A percentile compares a stretch with the other conserved stretches of the same genome.
Conservation (phyloP, 2,329 filamentous ascomycete genomes). For the Plenodomus tracheiphilus region DNA sequence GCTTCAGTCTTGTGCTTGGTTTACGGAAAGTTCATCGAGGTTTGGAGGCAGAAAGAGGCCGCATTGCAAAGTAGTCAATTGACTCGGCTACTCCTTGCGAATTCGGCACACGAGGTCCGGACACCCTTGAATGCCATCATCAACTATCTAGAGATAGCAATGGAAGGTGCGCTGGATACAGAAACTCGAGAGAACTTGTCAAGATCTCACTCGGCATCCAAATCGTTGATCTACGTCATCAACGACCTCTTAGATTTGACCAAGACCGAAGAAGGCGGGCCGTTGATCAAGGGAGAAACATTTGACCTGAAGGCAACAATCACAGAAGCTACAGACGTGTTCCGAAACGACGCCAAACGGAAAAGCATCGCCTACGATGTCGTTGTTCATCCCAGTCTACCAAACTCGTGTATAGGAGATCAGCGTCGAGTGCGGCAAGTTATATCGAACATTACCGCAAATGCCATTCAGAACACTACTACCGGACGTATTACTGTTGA, state of each 20-base stretch:
- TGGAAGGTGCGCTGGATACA: slow-evolving; percentile 76
- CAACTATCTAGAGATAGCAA: slow-evolving; percentile 88
- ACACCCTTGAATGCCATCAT: slow-evolving; percentile 93
- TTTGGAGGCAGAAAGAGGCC: slow-evolving; percentile 89
- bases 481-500: slow-evolving; percentile 72
- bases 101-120: slow-evolving; percentile 88
- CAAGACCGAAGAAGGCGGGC: slow-evolving; percentile 80
- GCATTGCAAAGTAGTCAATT: slow-evolving; percentile 80
- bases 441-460: slow-evolving; percentile 80
- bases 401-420: slow-evolving; percentile 74
- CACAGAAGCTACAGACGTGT: slow-evolving; percentile 75
- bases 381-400: slow-evolving; percentile 68
- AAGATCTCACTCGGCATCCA: slow-evolving; percentile 86
- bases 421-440: slow-evolving; percentile 79
- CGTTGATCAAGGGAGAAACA: slow-evolving; percentile 76
- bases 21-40: slow-evolving; percentile 88
- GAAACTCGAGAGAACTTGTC: slow-evolving; percentile 85
- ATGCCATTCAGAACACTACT: slow-evolving; percentile 78
- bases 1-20: slow-evolving; percentile 85
- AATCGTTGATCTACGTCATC: slow-evolving; percentile 91
- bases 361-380: slow-evolving; percentile 75
- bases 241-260: slow-evolving; percentile 89
- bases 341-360: slow-evolving; percentile 71
- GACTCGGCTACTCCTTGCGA: slow-evolving; percentile 76
- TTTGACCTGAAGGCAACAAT: slow-evolving; percentile 75